Evolutionary conservation across 306 rosid species (phyloP), one percentile per base, ranked within the genome.

Genomic region (Quercus glauca): DNA sequence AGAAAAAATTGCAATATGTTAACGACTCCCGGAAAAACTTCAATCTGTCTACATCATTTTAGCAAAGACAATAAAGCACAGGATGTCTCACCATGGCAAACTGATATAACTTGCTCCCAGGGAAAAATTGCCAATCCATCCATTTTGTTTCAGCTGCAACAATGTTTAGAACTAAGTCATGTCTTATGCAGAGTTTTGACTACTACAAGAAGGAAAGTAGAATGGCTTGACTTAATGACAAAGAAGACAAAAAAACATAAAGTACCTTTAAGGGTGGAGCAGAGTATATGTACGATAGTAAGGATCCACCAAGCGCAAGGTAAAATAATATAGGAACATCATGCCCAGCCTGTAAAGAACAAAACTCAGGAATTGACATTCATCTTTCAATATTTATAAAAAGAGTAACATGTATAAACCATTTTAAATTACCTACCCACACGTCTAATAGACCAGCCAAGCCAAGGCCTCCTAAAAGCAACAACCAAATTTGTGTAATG

Each of bases 91-190:
- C 99, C 99, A 96, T 86, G 99, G 99, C 88, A 96, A 89, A 84
- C 94, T 86, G 76, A 96, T 96, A 85, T 96, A 96, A 89, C 99
- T 96, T 83, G 99, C 97, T 84, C 98, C 99, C 71, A 96, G 92
- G 82, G 99, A 97, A 76, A 93, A 91, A 87, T 96, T 96, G 75
- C 99, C 98, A 56, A 96, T 90, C 99, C 99, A 96, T 86, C 99
- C 99, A 78, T 96, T 93, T 91, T 93, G 99, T 84, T 96, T 96
- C 70, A 96, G 87, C 99, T 96, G 90, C 83, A 86, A 81, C 81
- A 73, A 57, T 41, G 76, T 73, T 74, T n/a, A 55, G 78, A 86
- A 31, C 55, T 74, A 63, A 6, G 59, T 87, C 85, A 90, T 49
- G 56, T 33, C 69, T 29, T 45, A 43, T 18, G 81, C 55, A 78